A percentile compares a stretch with the other conserved stretches of the same genome.
These are phyloP conservation scores for Ceratobasidium sp. DNA, from an alignment of 1,284 basidiomycete species.

Conservation along the genomic window DNA sequence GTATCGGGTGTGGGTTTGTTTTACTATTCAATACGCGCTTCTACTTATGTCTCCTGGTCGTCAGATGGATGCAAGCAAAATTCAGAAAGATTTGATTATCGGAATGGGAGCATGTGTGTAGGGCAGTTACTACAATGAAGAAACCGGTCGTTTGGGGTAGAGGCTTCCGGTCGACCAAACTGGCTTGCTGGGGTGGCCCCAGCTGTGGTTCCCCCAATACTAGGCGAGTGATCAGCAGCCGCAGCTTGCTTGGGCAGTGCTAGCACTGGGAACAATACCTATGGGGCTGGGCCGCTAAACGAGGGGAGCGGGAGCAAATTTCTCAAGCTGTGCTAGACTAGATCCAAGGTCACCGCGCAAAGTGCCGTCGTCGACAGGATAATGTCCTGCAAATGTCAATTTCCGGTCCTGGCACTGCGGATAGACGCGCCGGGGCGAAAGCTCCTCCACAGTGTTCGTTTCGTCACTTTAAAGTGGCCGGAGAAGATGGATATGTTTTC, in stretches of 20 bases:
- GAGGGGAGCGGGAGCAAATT: constrained; percentile 24
- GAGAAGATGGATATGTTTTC: neutral
- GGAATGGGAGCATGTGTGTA: constrained; percentile 2
- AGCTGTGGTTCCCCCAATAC: neutral
- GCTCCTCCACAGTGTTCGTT: neutral
- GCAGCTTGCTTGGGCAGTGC: constrained; percentile 22
- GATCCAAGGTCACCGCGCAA: neutral
- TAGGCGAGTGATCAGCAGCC: constrained; percentile 25
- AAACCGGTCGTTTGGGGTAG: constrained; percentile 8
- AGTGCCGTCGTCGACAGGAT: constrained; percentile 3
- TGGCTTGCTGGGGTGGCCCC: neutral
- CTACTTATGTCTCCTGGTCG: neutral
- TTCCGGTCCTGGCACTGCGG: neutral
- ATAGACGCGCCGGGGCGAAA: constrained; percentile 20
- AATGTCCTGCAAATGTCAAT: neutral
- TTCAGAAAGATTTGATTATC: constrained; percentile 67
- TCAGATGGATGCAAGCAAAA: constrained; percentile 85
- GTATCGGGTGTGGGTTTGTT: constrained; percentile 78
- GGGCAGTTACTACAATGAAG: constrained; percentile 3
- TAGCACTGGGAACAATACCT: constrained; percentile 15
- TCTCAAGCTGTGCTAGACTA: constrained; percentile 2
- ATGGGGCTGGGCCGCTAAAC: constrained; percentile 16
- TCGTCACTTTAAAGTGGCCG: neutral
- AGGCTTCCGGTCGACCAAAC: constrained; percentile 1
- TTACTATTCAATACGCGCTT: neutral